Conservation (phyloP, 257 asterid genomes). For the Nicotiana obtusifolia region DNA sequence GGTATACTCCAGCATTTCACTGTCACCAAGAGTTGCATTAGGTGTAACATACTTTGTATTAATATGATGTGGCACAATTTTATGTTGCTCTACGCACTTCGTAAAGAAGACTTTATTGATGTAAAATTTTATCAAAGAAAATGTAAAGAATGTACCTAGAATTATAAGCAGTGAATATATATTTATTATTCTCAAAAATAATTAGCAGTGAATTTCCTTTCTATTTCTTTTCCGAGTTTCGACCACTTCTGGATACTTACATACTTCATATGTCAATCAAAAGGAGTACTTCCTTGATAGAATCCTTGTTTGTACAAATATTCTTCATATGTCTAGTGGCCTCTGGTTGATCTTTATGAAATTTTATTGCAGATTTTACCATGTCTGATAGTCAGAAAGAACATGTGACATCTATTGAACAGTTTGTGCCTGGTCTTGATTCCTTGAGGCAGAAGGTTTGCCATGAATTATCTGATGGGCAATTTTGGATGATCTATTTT, state of each 20-base stretch:
- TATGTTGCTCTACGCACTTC: not conserved
- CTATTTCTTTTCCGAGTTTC: not conserved
- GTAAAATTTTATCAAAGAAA: not conserved
- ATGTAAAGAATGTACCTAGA: not conserved
- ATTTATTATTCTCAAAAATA: no score
- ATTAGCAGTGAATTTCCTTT: not conserved
- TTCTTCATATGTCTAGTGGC: not conserved
- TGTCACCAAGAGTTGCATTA: not conserved
- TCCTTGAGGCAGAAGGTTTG: constrained; percentile 46
- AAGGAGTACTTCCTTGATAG: not conserved
- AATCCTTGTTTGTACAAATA: not conserved
- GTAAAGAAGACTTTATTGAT: not conserved
- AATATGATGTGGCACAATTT: not conserved
- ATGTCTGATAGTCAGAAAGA: constrained; percentile 64
- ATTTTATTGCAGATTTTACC: constrained; percentile 44
- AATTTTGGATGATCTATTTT: constrained; percentile 78
- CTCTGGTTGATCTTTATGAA: not conserved
- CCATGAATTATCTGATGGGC: constrained; percentile 40
- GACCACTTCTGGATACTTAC: not conserved
- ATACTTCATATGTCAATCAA: not conserved
- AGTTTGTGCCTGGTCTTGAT: constrained; percentile 57
- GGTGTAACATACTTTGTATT: not conserved
- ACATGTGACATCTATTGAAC: constrained; percentile 53
- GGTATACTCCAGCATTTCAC: not conserved
- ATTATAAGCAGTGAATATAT: no score